Evolutionary conservation across 2,329 filamentous ascomycete genomes (phyloP).

Genomic region (Pyricularia grisea): DNA sequence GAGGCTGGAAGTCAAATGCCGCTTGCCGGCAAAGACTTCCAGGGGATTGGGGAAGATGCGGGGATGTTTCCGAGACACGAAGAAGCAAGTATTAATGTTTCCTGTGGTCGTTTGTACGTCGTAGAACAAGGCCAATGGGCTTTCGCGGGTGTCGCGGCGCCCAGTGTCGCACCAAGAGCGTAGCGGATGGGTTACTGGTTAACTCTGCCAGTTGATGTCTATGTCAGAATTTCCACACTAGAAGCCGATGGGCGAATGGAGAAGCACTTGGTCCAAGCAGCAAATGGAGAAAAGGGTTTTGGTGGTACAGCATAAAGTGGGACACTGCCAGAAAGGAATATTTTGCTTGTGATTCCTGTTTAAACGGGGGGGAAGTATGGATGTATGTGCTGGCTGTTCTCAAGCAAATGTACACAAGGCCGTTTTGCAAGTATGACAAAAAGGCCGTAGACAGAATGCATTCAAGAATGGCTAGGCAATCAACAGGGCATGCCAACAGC

Average conservation of each 20-base stretch:
- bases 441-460: background rate
- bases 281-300: background rate
- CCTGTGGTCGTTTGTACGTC: background rate
- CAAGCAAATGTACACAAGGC: background rate
- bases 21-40: slow-evolving; percentile 4
- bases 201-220: background rate
- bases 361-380: background rate
- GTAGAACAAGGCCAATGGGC: background rate
- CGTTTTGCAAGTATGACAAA: background rate
- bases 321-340: background rate
- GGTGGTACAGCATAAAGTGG: background rate
- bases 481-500: background rate
- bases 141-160: background rate
- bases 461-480: background rate
- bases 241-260: background rate
- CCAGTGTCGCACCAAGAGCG: slow-evolving; percentile 1
- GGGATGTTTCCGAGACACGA: background rate
- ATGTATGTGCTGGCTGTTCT: background rate
- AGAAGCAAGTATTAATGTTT: background rate
- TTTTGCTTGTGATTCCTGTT: background rate
- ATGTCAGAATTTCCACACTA: background rate
- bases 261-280: background rate
- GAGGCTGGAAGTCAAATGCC: slow-evolving; percentile 14
- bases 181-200: background rate
- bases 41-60: background rate